These are phyloP conservation scores for Yamadazyma akitaensis DNA, from an alignment of 805 yeast genomes.

Conservation along the genomic window DNA sequence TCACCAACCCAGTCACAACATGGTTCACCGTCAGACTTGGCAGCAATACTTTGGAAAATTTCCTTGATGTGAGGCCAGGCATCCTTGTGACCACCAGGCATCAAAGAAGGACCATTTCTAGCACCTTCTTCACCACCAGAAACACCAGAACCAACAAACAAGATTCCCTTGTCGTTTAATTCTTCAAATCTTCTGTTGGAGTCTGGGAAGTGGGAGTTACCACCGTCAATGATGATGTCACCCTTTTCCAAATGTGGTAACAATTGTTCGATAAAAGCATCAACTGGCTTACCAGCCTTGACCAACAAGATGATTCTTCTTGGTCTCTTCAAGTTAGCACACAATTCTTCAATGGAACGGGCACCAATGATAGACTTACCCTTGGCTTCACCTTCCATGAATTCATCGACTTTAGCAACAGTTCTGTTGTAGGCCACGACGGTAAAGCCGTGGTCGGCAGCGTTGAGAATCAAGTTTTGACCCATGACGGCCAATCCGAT, in stretches of 20 bases:
- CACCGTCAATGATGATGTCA: slow-evolving; percentile 98
- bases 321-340: slow-evolving; percentile 90
- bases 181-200: slow-evolving; percentile 94
- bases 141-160: slow-evolving; percentile 98
- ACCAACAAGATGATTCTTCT: slow-evolving; percentile 92
- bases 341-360: slow-evolving; percentile 83
- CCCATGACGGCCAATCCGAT: slow-evolving; percentile 99
- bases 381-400: slow-evolving; percentile 92
- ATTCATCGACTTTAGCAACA: slow-evolving; percentile 90
- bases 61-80: slow-evolving; percentile 99
- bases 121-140: slow-evolving; percentile 99
- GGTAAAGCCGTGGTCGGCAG: slow-evolving; percentile 98
- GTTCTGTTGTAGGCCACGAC: slow-evolving; percentile 99
- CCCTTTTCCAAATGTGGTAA: slow-evolving; percentile 91
- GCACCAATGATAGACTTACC: slow-evolving; percentile 97
- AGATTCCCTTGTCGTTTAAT: slow-evolving; percentile 79
- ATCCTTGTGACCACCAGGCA: slow-evolving; percentile 98
- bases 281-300: slow-evolving; percentile 96
- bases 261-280: slow-evolving; percentile 81
- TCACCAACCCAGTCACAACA: slow-evolving; percentile 99
- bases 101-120: slow-evolving; percentile 96
- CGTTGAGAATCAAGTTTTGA: slow-evolving; percentile 93
- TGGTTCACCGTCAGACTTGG: slow-evolving; percentile 97
- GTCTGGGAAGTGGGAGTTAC: slow-evolving; percentile 99
- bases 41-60: slow-evolving; percentile 93